Percentiles rank a stretch among this genome's conserved stretches.
phyloP scores from a whole-genome alignment of 768 basidiomycete genomes.

The Tulasnella sp. region DNA sequence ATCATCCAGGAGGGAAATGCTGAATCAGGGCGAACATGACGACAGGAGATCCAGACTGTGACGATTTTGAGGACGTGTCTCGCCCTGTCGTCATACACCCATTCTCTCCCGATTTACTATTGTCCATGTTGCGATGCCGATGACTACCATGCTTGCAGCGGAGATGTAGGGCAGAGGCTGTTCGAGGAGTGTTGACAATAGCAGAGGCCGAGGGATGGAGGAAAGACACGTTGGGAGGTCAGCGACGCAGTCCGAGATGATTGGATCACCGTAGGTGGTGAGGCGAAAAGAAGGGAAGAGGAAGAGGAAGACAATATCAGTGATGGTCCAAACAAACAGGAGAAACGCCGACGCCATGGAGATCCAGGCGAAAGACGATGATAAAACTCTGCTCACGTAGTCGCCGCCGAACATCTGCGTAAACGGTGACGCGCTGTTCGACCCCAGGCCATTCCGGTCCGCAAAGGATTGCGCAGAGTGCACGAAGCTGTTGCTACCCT shows the following conservation, averaged over 20 bases:
- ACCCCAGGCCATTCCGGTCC: background rate
- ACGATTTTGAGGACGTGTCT: too few species aligned
- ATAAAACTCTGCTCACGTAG: constrained; percentile 8
- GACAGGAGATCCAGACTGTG: too few species aligned
- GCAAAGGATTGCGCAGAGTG: constrained; percentile 12
- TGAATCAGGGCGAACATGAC: too few species aligned
- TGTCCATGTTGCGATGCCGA: constrained; percentile 20
- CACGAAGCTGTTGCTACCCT: constrained; percentile 6
- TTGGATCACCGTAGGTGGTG: background rate
- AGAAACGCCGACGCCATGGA: constrained; percentile 3
- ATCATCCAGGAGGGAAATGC: too few species aligned
- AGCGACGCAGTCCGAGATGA: background rate
- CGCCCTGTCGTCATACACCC: too few species aligned
- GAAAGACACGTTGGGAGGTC: background rate
- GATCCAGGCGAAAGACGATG: background rate
- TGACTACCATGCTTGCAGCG: constrained; percentile 21
- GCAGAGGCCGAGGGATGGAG: background rate
- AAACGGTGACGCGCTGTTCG: background rate
- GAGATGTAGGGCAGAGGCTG: constrained; percentile 18
- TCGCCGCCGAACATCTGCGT: background rate
- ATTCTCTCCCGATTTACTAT: constrained; percentile 8
- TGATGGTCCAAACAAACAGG: constrained; percentile 20
- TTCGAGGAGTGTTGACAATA: background rate
- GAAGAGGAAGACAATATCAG: background rate
- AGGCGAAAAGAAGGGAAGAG: background rate